These are phyloP conservation scores for Amphirosellinia nigrospora DNA, from an alignment of 495 filamentous ascomycete species.

Conservation along the genomic window DNA sequence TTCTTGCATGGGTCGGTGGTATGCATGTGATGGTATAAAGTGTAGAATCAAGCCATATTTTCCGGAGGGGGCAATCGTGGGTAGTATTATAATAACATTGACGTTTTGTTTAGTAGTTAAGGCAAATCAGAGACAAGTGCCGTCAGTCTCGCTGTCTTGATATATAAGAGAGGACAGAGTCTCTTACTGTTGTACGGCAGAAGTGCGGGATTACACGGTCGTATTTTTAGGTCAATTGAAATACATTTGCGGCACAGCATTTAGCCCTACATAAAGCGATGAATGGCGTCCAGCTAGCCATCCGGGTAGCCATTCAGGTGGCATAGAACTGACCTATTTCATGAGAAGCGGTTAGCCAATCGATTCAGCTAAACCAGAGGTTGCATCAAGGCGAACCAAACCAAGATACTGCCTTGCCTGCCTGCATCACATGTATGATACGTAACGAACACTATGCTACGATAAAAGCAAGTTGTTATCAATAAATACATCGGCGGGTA, in stretches of 20 bases:
- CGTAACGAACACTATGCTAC: too few relatives aligned
- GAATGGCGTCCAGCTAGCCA: background rate
- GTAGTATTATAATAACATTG: background rate
- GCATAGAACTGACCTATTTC: background rate
- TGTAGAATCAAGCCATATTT: background rate
- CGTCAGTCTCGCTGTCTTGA: background rate
- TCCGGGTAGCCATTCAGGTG: conserved; percentile 16
- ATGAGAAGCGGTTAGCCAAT: background rate
- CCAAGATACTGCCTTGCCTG: background rate
- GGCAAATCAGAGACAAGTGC: background rate
- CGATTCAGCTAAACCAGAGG: background rate
- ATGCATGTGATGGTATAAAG: background rate
- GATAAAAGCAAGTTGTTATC: background rate
- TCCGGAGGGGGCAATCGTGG: background rate
- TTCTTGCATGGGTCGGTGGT: background rate
- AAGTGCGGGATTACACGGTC: background rate
- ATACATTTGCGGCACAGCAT: background rate
- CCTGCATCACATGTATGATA: too few relatives aligned
- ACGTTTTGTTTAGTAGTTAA: background rate
- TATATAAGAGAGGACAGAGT: background rate
- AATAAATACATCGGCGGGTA: background rate
- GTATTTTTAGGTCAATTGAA: conserved; percentile 16
- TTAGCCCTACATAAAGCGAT: conserved; percentile 1
- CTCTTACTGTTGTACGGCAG: background rate
- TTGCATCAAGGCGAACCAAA: conserved; percentile 7